Conservation (phyloP, 495 filamentous ascomycete genomes). For the Aspergillus sclerotioniger region DNA sequence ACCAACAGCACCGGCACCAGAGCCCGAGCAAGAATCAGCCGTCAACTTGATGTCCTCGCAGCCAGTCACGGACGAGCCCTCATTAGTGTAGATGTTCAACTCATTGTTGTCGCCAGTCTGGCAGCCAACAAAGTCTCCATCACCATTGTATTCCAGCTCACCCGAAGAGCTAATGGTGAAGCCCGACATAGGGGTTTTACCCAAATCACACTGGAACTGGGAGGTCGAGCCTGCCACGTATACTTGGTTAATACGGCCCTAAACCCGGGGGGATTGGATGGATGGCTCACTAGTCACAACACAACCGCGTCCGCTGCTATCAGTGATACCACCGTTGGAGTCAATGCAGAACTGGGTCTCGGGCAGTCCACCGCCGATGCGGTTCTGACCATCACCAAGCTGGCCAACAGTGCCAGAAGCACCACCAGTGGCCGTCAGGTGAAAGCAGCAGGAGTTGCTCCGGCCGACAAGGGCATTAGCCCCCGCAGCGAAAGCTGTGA, state of each 20-base stretch:
- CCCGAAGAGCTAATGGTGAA: conserved; percentile 52
- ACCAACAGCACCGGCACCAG: conserved; percentile 23
- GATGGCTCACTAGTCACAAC: conserved; percentile 50
- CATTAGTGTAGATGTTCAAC: conserved; percentile 52
- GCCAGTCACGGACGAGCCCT: conserved; percentile 38
- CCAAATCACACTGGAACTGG: conserved; percentile 65
- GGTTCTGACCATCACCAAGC: conserved; percentile 53
- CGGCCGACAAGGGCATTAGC: conserved; percentile 42
- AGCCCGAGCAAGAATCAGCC: conserved; percentile 47
- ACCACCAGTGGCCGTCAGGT: conserved; percentile 45
- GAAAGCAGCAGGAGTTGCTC: conserved; percentile 49
- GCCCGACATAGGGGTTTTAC: conserved; percentile 40
- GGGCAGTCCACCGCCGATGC: conserved; percentile 44
- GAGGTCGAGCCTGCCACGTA: conserved; percentile 46
- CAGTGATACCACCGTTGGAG: conserved; percentile 48
- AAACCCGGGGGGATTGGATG: conserved; percentile 7
- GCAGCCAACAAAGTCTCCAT: conserved; percentile 52
- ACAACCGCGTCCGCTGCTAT: conserved; percentile 53
- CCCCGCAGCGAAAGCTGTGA: conserved; percentile 39
- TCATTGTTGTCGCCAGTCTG: conserved; percentile 47
- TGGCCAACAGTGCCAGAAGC: conserved; percentile 51
- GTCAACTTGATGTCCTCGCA: conserved; percentile 48
- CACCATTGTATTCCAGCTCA: conserved; percentile 42
- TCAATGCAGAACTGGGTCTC: conserved; percentile 46
- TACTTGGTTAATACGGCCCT: conserved; percentile 13